Evolutionary conservation across 352 stramenopile species (phyloP).

Genomic region (Globisporangium polare): DNA sequence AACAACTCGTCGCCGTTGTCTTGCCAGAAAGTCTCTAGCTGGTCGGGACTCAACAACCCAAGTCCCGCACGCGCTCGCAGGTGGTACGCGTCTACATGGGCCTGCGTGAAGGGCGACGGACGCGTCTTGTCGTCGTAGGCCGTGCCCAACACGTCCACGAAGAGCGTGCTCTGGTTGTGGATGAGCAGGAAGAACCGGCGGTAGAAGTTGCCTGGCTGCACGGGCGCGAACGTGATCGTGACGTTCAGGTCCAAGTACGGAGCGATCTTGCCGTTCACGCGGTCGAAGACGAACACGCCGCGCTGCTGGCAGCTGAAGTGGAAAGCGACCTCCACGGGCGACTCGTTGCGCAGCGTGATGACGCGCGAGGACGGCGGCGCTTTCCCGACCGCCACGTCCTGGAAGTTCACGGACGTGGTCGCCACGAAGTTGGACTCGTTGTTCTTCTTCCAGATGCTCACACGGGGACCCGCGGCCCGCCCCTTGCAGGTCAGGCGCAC

Average conservation of each 20-base stretch:
- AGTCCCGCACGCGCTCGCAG: conserved; percentile 47
- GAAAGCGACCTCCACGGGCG: conserved; percentile 62
- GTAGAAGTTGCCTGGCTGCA: conserved; percentile 90
- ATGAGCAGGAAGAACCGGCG: conserved; percentile 82
- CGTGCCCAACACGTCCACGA: conserved; percentile 88
- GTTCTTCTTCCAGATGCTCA: conserved; percentile 86
- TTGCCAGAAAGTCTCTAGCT: conserved; percentile 73
- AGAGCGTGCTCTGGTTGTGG: conserved; percentile 82
- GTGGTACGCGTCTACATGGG: conserved; percentile 88
- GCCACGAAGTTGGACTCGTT: conserved; percentile 60
- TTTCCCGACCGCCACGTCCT: conserved; percentile 72
- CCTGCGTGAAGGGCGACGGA: conserved; percentile 88
- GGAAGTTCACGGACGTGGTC: conserved; percentile 87
- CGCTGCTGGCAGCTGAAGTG: conserved; percentile 70
- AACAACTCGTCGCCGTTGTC: conserved; percentile 70
- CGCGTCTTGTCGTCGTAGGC: conserved; percentile 86
- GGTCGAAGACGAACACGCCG: conserved; percentile 86
- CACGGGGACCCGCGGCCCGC: conserved; percentile 44
- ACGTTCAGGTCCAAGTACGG: conserved; percentile 74
- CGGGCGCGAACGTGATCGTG: conserved; percentile 78
- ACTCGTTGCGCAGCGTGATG: conserved; percentile 83
- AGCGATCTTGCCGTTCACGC: conserved; percentile 71
- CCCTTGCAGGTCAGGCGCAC: conserved; percentile 74
- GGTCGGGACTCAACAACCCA: conserved; percentile 71
- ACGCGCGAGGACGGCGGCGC: conserved; percentile 41